phyloP scores from a whole-genome alignment of 306 rosid species.

The Nissolia schottii region DNA sequence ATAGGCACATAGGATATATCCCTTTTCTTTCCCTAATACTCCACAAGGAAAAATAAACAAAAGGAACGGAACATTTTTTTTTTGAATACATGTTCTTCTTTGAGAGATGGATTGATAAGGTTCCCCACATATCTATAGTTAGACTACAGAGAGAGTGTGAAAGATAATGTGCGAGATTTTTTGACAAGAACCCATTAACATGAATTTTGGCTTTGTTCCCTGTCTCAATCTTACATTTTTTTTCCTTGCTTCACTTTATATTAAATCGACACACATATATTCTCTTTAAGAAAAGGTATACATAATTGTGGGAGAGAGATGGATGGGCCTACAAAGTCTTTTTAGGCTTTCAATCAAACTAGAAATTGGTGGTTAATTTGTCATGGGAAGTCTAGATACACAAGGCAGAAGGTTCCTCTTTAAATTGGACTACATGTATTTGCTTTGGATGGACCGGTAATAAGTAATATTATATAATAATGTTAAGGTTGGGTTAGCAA shows the following conservation, averaged over 20 bases:
- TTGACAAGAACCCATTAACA: slow-evolving; percentile 88
- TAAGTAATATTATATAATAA: background rate
- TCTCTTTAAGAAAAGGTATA: slow-evolving; percentile 66
- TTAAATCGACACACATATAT: slow-evolving; percentile 68
- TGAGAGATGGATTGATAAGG: slow-evolving; percentile 49
- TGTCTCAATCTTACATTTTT: slow-evolving; percentile 55
- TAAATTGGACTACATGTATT: slow-evolving; percentile 37
- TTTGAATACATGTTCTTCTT: slow-evolving; percentile 65
- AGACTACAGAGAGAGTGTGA: slow-evolving; percentile 53
- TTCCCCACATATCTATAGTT: slow-evolving; percentile 63
- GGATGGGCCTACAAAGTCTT: slow-evolving; percentile 46
- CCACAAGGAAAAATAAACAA: slow-evolving; percentile 32
- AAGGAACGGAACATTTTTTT: slow-evolving; percentile 55
- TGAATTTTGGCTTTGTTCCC: slow-evolving; percentile 67
- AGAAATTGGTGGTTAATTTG: slow-evolving; percentile 44
- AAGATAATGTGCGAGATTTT: slow-evolving; percentile 81
- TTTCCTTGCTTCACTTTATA: slow-evolving; percentile 59
- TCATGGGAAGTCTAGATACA: slow-evolving; percentile 42
- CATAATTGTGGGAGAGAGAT: slow-evolving; percentile 44
- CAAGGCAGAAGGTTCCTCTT: slow-evolving; percentile 44
- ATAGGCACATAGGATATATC: slow-evolving; percentile 38
- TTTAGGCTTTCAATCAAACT: slow-evolving; percentile 48
- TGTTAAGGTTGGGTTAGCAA: slow-evolving; percentile 1
- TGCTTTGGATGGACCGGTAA: slow-evolving; percentile 5
- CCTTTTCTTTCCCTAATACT: slow-evolving; percentile 36